These are phyloP conservation scores for Penicillium fimorum DNA, from an alignment of 495 filamentous ascomycete species.

Conservation along the genomic window DNA sequence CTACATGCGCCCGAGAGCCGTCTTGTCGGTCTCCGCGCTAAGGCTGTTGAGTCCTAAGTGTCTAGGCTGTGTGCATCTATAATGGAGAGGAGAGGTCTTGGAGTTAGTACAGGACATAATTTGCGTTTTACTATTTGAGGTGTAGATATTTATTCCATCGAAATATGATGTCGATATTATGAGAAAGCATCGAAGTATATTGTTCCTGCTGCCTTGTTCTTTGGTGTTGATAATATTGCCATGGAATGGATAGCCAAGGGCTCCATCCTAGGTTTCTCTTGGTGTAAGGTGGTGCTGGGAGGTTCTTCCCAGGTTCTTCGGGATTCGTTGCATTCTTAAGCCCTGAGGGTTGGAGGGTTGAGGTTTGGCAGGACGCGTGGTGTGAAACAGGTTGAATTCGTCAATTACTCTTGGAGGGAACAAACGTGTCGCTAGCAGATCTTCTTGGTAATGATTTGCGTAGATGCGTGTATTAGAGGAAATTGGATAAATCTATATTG, in stretches of 20 bases:
- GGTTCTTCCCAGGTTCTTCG: not conserved
- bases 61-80: not conserved
- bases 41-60: conserved; percentile 67
- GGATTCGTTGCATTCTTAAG: conserved; percentile 18
- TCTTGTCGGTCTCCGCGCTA: conserved; percentile 72
- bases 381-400: conserved; percentile 1
- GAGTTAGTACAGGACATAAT: not conserved
- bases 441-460: not conserved
- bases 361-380: conserved; percentile 28
- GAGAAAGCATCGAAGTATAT: not conserved
- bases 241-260: conserved; percentile 9
- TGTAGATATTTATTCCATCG: conserved; percentile 1
- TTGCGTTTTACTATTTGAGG: not conserved
- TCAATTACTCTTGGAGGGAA: not conserved
- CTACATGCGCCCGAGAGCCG: conserved; percentile 51
- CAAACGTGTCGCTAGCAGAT: not conserved
- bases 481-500: not conserved
- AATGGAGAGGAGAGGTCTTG: not conserved
- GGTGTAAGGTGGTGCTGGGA: conserved; percentile 13
- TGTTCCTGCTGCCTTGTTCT: not conserved
- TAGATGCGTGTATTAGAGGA: not conserved
- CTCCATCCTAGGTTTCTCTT: not conserved
- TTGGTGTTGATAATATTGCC: not conserved
- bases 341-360: not conserved
- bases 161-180: not conserved